Evolutionary conservation across 106 monocot genomes (phyloP), one percentile per base, ranked within the genome.

Genomic region (Allium fistulosum): DNA sequence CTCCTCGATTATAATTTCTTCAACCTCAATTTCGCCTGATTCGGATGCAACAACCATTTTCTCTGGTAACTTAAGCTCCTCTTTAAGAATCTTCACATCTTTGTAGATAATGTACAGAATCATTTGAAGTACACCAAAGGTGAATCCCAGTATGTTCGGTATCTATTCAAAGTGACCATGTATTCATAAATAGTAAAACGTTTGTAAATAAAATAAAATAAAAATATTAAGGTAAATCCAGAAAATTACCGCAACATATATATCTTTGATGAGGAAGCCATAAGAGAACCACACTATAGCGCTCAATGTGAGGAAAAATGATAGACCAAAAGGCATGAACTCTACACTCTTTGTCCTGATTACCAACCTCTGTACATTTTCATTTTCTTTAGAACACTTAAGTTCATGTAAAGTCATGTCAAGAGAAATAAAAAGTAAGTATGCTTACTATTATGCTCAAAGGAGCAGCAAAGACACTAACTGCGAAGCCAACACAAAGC

Each of bases 341-440:
- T 90, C 85, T 17, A 90, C 89, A 46, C 89, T 90, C 72, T 78
- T 85, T 12, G 89, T 90, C 1, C 73, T 72, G 26, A 90, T 80
- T 7, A 89, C 89, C 9, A 65, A 59, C 69, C 74, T 81, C 88
- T 88, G 77, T 13, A 57, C n/a, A 49, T 48, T 6, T 48, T 16
- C 17, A 48, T 26, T 18, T 64, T 64, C 8, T 10, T 48, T 3
- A 22, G 11, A 58, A 17, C 16, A 68, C 10, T 2, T 46, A 17
- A 53, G 17, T 16, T 16, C 37, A 16, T 57, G 11, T 13, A 62
- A 37, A 28, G 37, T 37, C 46, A 13, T 26, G 6, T 45, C 27
- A 11, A 53, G 4, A 48, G 8, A 50, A 10, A 27, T 2, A 67
- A 26, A 15, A 28, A 2, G 2, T 64, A 9, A 46, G 55, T 27